phyloP scores from a whole-genome alignment of 352 stramenopile genomes.

The Globisporangium canariense region DNA sequence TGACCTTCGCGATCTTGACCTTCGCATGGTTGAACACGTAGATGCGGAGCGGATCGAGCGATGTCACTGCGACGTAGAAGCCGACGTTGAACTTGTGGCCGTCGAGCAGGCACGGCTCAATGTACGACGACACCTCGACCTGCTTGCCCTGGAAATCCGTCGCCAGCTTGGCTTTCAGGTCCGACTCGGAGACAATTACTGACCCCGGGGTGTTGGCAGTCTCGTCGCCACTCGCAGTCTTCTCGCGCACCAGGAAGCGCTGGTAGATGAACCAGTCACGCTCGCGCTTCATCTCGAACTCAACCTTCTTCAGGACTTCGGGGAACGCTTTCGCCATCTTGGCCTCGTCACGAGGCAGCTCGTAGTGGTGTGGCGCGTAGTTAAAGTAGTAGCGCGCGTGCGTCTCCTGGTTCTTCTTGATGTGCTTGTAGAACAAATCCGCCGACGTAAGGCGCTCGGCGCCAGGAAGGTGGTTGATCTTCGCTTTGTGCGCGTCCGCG shows the following conservation, averaged over 20 bases:
- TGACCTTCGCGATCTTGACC: conserved; percentile 65
- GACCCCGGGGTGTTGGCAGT: conserved; percentile 19
- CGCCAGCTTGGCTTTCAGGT: conserved; percentile 43
- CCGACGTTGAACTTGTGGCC: conserved; percentile 87
- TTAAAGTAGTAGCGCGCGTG: conserved; percentile 69
- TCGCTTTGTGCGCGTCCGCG: conserved; percentile 35
- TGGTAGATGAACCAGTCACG: conserved; percentile 54
- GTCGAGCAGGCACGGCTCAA: conserved; percentile 83
- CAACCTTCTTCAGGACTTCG: conserved; percentile 38
- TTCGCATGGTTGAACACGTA: conserved; percentile 78
- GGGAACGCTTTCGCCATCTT: conserved; percentile 43
- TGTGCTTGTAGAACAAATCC: conserved; percentile 45
- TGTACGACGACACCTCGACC: conserved; percentile 69
- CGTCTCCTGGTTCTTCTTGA: conserved; percentile 38
- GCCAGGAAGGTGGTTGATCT: conserved; percentile 74
- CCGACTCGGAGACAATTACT: conserved; percentile 43
- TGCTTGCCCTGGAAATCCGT: conserved; percentile 44
- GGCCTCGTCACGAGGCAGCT: conserved; percentile 58
- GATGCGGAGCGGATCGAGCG: conserved; percentile 75
- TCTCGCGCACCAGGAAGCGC: conserved; percentile 58
- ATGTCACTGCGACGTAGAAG: conserved; percentile 86
- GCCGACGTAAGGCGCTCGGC: conserved; percentile 39
- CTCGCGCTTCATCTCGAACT: conserved; percentile 50
- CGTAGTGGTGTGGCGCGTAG: conserved; percentile 53
- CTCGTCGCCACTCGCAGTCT: conserved; percentile 32